These are phyloP conservation scores for Cladosporium sp. DNA, from an alignment of 2,329 filamentous ascomycete genomes.

Conservation along the genomic window DNA sequence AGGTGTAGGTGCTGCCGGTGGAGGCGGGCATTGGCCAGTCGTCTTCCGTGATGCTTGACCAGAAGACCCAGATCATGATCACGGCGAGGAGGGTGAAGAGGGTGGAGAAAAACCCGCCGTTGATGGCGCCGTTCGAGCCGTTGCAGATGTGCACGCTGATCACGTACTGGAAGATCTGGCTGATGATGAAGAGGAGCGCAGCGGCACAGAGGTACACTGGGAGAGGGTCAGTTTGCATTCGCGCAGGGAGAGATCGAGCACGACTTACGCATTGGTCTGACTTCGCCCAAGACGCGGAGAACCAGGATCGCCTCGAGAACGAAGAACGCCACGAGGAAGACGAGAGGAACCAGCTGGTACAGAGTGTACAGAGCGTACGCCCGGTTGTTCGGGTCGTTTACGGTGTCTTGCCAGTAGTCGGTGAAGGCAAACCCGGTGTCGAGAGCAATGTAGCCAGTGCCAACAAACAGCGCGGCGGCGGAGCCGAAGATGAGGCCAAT, in stretches of 20 bases:
- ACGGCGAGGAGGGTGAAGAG: constrained; percentile 85
- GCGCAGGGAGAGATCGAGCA: neutral
- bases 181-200: constrained; percentile 76
- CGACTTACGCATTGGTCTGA: constrained; percentile 74
- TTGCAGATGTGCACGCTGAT: constrained; percentile 86
- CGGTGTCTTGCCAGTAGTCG: constrained; percentile 58
- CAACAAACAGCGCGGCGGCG: constrained; percentile 67
- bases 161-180: constrained; percentile 94
- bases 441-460: constrained; percentile 90
- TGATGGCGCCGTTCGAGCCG: constrained; percentile 76
- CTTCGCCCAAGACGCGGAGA: constrained; percentile 77
- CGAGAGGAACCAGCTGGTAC: constrained; percentile 80
- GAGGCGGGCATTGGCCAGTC: constrained; percentile 70
- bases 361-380: constrained; percentile 87
- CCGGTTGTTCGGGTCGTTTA: constrained; percentile 53
- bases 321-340: constrained; percentile 86
- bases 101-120: constrained; percentile 87
- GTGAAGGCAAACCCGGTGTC: constrained; percentile 89
- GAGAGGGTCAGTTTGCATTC: constrained; percentile 11
- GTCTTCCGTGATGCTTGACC: constrained; percentile 98
- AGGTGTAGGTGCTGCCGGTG: constrained; percentile 35
- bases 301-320: constrained; percentile 78
- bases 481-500: constrained; percentile 69
- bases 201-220: constrained; percentile 68
- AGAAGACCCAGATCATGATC: constrained; percentile 84